These are phyloP conservation scores for Pythium rhizo-oryzae DNA, from an alignment of 352 stramenopile genomes.

Conservation along the genomic window DNA sequence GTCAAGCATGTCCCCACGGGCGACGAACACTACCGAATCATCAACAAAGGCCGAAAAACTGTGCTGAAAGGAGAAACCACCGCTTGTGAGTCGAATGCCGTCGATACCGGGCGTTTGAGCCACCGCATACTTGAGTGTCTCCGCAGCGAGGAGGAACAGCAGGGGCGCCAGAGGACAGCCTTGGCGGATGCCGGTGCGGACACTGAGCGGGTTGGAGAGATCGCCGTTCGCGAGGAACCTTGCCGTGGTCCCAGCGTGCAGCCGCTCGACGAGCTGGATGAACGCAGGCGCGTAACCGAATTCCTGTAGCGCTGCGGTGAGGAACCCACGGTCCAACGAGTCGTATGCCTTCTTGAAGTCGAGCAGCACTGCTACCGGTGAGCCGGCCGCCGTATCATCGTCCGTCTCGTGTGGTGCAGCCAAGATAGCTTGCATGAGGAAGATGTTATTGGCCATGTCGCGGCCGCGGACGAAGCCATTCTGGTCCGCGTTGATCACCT, in stretches of 20 bases:
- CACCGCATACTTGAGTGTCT: conserved; percentile 23
- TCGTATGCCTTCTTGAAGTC: conserved; percentile 20
- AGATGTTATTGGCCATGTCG: conserved; percentile 11
- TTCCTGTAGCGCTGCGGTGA: neutral
- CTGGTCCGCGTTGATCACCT: conserved; percentile 26
- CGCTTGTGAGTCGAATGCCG: neutral
- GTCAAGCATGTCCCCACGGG: neutral
- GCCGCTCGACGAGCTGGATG: neutral
- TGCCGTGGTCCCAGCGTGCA: conserved; percentile 1
- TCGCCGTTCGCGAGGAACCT: conserved; percentile 25
- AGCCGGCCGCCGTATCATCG: neutral
- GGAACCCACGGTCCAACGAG: neutral
- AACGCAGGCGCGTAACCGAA: neutral
- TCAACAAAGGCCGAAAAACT: conserved; percentile 32
- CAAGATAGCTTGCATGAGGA: conserved; percentile 17
- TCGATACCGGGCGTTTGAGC: neutral
- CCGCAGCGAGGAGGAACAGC: conserved; percentile 31
- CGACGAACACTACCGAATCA: conserved; percentile 25
- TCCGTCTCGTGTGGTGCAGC: neutral
- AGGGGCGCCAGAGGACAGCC: conserved; percentile 32
- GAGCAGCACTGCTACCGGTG: conserved; percentile 1
- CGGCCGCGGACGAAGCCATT: conserved; percentile 30
- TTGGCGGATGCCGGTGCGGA: conserved; percentile 29
- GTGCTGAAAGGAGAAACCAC: neutral
- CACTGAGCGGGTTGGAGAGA: neutral